These are phyloP conservation scores for Colletotrichum gloeosporioides DNA, from an alignment of 2,329 filamentous ascomycete species.

Conservation along the genomic window DNA sequence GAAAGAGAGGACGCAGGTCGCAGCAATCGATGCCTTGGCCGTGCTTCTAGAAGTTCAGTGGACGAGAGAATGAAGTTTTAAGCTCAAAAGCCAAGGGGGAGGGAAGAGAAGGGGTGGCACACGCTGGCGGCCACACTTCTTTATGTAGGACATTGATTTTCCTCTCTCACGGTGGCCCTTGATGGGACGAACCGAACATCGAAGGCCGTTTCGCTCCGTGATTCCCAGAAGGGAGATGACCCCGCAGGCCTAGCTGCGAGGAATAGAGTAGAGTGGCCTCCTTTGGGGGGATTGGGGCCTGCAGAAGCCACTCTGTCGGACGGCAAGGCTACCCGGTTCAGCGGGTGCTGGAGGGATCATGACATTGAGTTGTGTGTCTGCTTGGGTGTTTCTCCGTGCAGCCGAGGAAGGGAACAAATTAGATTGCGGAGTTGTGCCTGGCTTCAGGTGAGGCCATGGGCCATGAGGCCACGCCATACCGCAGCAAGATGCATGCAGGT, in stretches of 20 bases:
- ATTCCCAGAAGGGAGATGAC: background rate
- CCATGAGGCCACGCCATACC: conserved; percentile 7
- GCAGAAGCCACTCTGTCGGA: background rate
- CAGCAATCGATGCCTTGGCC: conserved; percentile 23
- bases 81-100: conserved; percentile 10
- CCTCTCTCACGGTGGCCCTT: background rate
- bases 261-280: conserved; percentile 15
- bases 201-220: background rate
- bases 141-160: conserved; percentile 7
- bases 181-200: background rate
- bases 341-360: background rate
- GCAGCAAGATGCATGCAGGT: background rate
- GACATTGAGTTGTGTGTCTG: background rate
- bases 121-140: background rate
- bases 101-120: background rate
- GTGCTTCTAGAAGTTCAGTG: conserved; percentile 15
- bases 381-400: background rate
- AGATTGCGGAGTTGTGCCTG: conserved; percentile 16
- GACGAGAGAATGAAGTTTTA: conserved; percentile 13
- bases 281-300: background rate
- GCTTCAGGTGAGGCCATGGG: conserved; percentile 20
- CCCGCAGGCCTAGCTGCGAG: conserved; percentile 20
- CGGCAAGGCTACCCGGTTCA: conserved; percentile 9
- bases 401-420: background rate
- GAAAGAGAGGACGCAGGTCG: conserved; percentile 21